Conservation (phyloP, 148 eudicot genomes). For the Camellia granthamiana region DNA sequence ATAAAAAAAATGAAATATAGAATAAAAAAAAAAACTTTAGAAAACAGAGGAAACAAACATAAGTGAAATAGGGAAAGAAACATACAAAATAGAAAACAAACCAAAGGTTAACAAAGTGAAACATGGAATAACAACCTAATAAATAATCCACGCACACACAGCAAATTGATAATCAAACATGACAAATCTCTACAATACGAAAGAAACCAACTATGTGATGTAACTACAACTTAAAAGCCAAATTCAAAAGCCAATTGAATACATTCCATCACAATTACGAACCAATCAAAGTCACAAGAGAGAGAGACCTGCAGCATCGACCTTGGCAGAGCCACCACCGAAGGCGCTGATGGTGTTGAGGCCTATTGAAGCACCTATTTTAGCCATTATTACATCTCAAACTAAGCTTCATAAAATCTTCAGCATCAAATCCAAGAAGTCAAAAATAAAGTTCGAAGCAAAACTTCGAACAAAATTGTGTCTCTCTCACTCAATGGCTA, state of each 20-base stretch:
- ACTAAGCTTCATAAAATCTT: background rate
- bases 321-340: conserved; percentile 26
- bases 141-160: background rate
- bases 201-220: background rate
- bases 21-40: too few relatives aligned
- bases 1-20: too few relatives aligned
- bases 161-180: background rate
- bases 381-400: conserved; percentile 27
- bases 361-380: conserved; percentile 19
- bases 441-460: background rate
- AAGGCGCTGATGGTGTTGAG: conserved; percentile 30
- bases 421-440: background rate
- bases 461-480: background rate
- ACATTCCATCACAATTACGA: background rate
- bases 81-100: too few relatives aligned
- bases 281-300: background rate
- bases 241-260: background rate
- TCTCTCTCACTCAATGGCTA: background rate
- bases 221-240: background rate
- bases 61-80: too few relatives aligned
- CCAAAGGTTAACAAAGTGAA: too few relatives aligned
- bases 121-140: too few relatives aligned
- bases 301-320: conserved; percentile 37
- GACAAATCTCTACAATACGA: background rate
- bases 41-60: too few relatives aligned